Evolutionary conservation across 306 rosid species (phyloP), one percentile per base, ranked within the genome.

Genomic region (Myrica gale): DNA sequence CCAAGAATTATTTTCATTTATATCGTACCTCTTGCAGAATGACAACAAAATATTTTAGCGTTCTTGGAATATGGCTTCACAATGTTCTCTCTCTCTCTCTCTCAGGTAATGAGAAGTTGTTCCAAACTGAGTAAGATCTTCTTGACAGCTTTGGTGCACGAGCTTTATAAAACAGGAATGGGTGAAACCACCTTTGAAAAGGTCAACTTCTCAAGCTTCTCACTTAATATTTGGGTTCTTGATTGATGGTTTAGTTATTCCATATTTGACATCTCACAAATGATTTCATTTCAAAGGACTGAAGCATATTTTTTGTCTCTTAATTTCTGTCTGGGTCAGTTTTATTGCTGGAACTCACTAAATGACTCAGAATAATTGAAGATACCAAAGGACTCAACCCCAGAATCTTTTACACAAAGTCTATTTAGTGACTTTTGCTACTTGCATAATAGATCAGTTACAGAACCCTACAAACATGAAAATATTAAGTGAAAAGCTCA

Each of bases 131-230:
- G 96, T 81, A 92, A 95, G 87, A 86, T 95, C 69, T 89, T 89
- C 84, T 85, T 95, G 89, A 85, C 98, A 61, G 93, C 98, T 57
- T 81, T 95, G 96, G 97, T 92, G 55, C 90, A 92, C 57, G 97
- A 94, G 72, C 95, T 89, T 56, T 92, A 92, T 76, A 92, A 86
- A 79, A 92, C 97, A 19, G 98, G 97, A 83, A 89, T 92, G 98
- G 92, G 90, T 39, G 98, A 95, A 86, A 90, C 96, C 78, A 95
- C 91, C 55, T 95, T 95, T 76, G 97, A 88, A 81, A 88, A 95
- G 98, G 98, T 94, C 67, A 66, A 73, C 55, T 76, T 82, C 78
- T 68, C 77, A 75, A 78, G 82, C 68, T 84, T 73, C 51, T 47
- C 76, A 60, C 72, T 21, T 60, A 73, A 56, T 61, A 17, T 42